Percentiles rank a stretch among this genome's conserved stretches.
Evolutionary conservation across 306 rosid genomes (phyloP).

Genomic region (Argentina anserina): DNA sequence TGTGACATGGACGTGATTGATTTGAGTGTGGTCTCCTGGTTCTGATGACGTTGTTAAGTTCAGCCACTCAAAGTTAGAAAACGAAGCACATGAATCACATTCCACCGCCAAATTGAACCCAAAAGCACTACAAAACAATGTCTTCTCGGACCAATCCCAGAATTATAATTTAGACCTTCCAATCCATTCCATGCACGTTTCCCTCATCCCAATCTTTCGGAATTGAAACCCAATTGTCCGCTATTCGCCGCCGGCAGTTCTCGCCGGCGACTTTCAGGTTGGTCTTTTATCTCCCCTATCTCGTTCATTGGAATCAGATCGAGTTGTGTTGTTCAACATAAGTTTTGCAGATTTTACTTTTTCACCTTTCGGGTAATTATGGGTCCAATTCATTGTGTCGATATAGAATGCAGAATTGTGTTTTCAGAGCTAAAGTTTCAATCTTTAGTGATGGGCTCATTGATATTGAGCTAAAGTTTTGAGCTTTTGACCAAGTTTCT

Average conservation of each 20-base stretch:
- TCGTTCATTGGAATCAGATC: background rate
- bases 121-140: too few relatives aligned
- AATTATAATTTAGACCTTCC: background rate
- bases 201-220: background rate
- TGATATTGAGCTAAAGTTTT: background rate
- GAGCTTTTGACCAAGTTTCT: too few relatives aligned
- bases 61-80: too few relatives aligned
- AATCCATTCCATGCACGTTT: background rate
- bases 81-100: too few relatives aligned
- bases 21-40: too few relatives aligned
- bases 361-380: background rate
- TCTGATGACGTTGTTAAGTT: too few relatives aligned
- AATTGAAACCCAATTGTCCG: background rate
- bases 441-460: background rate
- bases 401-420: background rate
- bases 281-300: background rate
- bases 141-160: background rate
- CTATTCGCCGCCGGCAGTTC: background rate
- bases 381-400: background rate
- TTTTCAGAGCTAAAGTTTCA: background rate
- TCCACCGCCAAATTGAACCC: background rate
- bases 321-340: background rate
- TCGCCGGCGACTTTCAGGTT: background rate
- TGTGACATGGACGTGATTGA: too few relatives aligned
- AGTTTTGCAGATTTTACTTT: background rate